A percentile compares a stretch with the other conserved stretches of the same genome.
Conservation (phyloP, 106 monocot genomes). For the Agapanthus africanus region DNA sequence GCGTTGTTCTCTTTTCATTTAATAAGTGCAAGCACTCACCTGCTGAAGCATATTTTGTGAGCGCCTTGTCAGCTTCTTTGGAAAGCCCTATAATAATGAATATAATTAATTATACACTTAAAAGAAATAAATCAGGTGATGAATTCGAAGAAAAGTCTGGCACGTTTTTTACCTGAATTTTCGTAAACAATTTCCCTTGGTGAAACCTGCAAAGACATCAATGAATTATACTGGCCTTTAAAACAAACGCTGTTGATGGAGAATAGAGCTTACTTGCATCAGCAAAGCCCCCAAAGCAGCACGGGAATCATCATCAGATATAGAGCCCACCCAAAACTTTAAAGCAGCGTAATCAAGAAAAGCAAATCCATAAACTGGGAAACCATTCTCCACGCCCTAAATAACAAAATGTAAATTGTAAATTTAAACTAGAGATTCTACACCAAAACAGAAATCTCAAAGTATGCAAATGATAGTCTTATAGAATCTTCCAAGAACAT, state of each 20-base stretch:
- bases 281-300: constrained; percentile 74
- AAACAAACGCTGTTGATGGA: neutral
- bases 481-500: neutral
- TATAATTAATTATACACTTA: constrained; percentile 11
- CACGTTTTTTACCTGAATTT: constrained; percentile 42
- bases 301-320: constrained; percentile 71
- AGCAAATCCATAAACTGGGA: constrained; percentile 72
- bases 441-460: neutral
- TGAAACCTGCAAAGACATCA: constrained; percentile 51
- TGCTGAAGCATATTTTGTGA: constrained; percentile 73
- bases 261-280: constrained; percentile 63
- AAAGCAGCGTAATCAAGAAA: constrained; percentile 86
- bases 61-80: constrained; percentile 52
- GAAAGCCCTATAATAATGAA: constrained; percentile 61
- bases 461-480: too few species aligned
- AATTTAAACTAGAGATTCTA: constrained; percentile 2
- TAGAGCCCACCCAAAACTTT: constrained; percentile 82
- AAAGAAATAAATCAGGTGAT: neutral
- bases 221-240: neutral
- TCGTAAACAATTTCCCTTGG: constrained; percentile 90
- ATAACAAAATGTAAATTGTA: neutral
- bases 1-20: neutral
- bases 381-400: constrained; percentile 20
- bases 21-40: constrained; percentile 24
- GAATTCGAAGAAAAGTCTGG: neutral